Evolutionary conservation across 148 eudicot genomes (phyloP).

Genomic region (Euryodendron excelsum): DNA sequence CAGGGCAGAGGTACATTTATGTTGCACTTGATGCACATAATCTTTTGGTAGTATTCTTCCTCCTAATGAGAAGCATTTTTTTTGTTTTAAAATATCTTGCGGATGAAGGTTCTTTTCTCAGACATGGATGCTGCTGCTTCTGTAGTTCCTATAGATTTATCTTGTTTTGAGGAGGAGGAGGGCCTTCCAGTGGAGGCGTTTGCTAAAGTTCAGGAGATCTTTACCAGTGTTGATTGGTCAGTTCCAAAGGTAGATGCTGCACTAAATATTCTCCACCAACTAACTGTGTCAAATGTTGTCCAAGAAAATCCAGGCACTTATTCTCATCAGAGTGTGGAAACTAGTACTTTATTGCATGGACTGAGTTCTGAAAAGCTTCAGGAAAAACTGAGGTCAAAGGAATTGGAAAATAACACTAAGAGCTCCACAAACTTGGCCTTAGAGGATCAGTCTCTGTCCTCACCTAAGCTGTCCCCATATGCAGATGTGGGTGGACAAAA

Average conservation of each 20-base stretch:
- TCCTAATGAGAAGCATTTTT: not conserved
- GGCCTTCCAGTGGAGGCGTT: slow-evolving; percentile 96
- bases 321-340: slow-evolving; percentile 23
- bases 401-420: slow-evolving; percentile 14
- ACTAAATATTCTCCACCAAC: slow-evolving; percentile 52
- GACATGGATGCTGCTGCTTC: slow-evolving; percentile 78
- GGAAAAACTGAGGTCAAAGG: slow-evolving; percentile 25
- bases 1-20: slow-evolving; percentile 66
- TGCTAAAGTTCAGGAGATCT: slow-evolving; percentile 84
- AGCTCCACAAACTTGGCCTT: slow-evolving; percentile 10
- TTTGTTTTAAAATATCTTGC: slow-evolving; percentile 11
- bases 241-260: slow-evolving; percentile 63
- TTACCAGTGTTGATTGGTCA: slow-evolving; percentile 82
- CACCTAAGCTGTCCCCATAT: slow-evolving; percentile 14
- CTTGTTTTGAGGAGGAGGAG: slow-evolving; percentile 81
- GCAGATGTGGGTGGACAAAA: slow-evolving; percentile 23
- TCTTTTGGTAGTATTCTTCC: not conserved
- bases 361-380: slow-evolving; percentile 23
- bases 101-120: slow-evolving; percentile 81
- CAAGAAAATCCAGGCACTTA: slow-evolving; percentile 31
- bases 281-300: slow-evolving; percentile 33
- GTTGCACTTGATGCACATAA: not conserved
- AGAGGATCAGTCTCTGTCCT: slow-evolving; percentile 19
- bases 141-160: slow-evolving; percentile 47
- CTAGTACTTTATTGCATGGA: slow-evolving; percentile 16